Base-by-base conservation (phyloP, 495 filamentous ascomycete genomes). In the Lentithecium fluviatile region DNA sequence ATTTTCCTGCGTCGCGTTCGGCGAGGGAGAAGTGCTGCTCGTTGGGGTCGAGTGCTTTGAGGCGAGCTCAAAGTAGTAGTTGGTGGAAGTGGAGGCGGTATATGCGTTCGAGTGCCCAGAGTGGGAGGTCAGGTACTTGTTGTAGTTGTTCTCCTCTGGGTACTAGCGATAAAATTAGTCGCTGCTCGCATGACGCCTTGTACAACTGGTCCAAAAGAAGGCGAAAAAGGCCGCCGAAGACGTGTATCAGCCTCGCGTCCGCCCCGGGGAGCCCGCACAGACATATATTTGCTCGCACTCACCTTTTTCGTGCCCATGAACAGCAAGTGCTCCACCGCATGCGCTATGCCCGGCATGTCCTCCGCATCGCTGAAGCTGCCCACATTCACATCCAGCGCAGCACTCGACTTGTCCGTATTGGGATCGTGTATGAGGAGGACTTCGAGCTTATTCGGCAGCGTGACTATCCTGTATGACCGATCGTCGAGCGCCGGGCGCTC, bases 301-400 rank as follows among this genome's bases (percentile, higher is more conserved):
- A 89, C 87, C 81, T 98, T 98, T 74, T 96, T 84, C 10, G 94
- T 99, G 40, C 94, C 94, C 95, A 99, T 97, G 78, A 99, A 99
- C 8, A 97, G 77, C 68, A 97, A 77, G 82, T 97, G 85, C 73
- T 96, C 91, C 40, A 96, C 88, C 0, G 89, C 89, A 76, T 96
- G 92, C 11, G 88, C 90, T 80, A 91, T 89, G 29, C 92, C 95
- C n/a, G 90, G 91, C 83, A 97, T 88, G 65, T 91, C 87, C 70
- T 88, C 84, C 64, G 84, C 80, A 69, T 99, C 94, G 69, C 89
- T 94, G 74, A 95, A 97, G 74, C 88, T 95, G 26, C 94, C 94
- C 8, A 95, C 94, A 75, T 96, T 91, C 70, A 97, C 91, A 73
- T 97, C 95, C 70, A 97, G 82, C 32, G 92, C 89, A 20, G 91